phyloP scores from a whole-genome alignment of 495 filamentous ascomycete genomes.

The Annulohypoxylon stygium region DNA sequence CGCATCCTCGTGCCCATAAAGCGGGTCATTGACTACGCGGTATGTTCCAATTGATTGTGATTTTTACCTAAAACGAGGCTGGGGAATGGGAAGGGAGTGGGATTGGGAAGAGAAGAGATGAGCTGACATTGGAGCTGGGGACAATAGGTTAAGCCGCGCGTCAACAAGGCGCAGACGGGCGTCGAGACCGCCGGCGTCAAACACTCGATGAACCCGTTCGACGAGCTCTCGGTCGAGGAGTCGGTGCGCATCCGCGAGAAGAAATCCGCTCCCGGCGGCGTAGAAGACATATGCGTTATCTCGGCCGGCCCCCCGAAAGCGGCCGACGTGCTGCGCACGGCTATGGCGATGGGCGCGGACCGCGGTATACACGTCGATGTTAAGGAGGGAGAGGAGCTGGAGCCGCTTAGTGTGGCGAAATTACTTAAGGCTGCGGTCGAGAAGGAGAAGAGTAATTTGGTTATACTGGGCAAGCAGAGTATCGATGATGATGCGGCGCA shows the following conservation, averaged over 20 bases:
- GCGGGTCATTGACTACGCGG: conserved; percentile 99
- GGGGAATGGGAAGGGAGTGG: background rate
- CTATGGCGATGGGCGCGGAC: conserved; percentile 99
- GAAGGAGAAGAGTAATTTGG: conserved; percentile 87
- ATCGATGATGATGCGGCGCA: conserved; percentile 97
- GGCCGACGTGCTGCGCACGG: conserved; percentile 88
- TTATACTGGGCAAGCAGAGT: conserved; percentile 95
- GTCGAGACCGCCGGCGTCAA: conserved; percentile 93
- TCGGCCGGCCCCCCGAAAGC: conserved; percentile 89
- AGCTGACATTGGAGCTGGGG: conserved; percentile 19
- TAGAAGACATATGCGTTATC: conserved; percentile 91
- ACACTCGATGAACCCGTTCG: conserved; percentile 98
- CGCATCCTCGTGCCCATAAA: conserved; percentile 97
- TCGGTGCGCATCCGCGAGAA: conserved; percentile 92
- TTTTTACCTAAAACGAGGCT: background rate
- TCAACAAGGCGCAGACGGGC: conserved; percentile 95
- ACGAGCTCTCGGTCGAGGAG: conserved; percentile 97
- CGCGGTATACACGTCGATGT: conserved; percentile 86
- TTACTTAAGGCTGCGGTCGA: conserved; percentile 81
- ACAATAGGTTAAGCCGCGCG: conserved; percentile 90
- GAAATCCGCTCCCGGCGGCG: conserved; percentile 67
- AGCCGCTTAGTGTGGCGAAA: conserved; percentile 93
- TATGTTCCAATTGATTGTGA: conserved; percentile 60
- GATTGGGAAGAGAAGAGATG: background rate
- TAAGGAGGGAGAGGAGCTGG: conserved; percentile 75